Evolutionary conservation across 306 rosid genomes (phyloP).

Genomic region (Ochetophila trinervis): DNA sequence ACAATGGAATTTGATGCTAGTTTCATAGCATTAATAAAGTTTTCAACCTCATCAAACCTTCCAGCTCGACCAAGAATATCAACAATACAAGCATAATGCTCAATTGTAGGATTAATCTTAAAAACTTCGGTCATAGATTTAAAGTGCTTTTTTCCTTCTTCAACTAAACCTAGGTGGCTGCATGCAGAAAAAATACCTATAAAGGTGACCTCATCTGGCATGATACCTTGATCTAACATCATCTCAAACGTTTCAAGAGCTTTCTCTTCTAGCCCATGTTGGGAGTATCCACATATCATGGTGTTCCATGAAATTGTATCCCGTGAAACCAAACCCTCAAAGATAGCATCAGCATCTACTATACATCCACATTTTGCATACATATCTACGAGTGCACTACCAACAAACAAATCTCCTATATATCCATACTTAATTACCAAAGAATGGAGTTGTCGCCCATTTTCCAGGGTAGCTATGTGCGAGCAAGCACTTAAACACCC

Average conservation of each 20-base stretch:
- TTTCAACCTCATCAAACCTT: conserved; percentile 37
- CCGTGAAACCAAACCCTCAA: conserved; percentile 5
- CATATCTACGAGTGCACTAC: conserved; percentile 2
- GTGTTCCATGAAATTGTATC: conserved; percentile 11
- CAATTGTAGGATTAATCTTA: conserved; percentile 30
- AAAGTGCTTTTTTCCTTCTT: conserved; percentile 32
- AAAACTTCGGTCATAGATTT: conserved; percentile 26
- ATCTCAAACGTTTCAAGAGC: neutral
- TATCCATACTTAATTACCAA: conserved; percentile 3
- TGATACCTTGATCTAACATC: conserved; percentile 4
- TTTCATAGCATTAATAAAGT: conserved; percentile 28
- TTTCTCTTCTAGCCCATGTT: conserved; percentile 12
- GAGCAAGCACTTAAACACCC: conserved; percentile 39
- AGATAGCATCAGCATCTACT: conserved; percentile 9
- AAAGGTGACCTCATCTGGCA: conserved; percentile 29
- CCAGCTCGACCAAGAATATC: conserved; percentile 45
- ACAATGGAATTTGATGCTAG: conserved; percentile 31
- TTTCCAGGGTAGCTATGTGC: conserved; percentile 12
- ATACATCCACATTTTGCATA: conserved; percentile 10
- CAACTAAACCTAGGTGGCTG: conserved; percentile 36
- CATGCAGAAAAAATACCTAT: conserved; percentile 34
- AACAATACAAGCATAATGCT: conserved; percentile 44
- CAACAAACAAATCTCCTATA: neutral
- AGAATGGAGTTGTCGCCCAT: conserved; percentile 11
- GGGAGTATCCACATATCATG: conserved; percentile 12